Evolutionary conservation across 2,329 filamentous ascomycete species (phyloP).

Genomic region (Leptographium galeiforme): DNA sequence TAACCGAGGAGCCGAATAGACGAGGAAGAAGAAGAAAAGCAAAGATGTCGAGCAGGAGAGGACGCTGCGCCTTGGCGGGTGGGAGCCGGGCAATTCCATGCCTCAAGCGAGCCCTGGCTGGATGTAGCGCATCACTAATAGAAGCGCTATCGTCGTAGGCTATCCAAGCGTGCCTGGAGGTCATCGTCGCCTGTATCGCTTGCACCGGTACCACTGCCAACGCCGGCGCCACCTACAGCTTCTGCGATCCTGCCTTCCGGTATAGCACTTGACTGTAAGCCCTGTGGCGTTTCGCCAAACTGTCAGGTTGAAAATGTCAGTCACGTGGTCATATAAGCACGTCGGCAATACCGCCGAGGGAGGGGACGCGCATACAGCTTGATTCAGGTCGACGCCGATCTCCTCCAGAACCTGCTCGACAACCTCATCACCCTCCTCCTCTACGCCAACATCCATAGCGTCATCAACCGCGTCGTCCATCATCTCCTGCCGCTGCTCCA

Average conservation of each 20-base stretch:
- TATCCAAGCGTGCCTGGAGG: conserved; percentile 84
- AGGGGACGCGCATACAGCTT: conserved; percentile 46
- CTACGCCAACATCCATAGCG: conserved; percentile 76
- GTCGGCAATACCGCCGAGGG: background rate
- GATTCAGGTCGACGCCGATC: conserved; percentile 85
- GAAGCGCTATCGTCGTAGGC: conserved; percentile 46
- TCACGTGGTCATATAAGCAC: too few relatives aligned
- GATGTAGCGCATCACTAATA: background rate
- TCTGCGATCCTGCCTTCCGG: conserved; percentile 72
- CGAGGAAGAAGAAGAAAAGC: too few relatives aligned
- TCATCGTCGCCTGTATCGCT: conserved; percentile 69
- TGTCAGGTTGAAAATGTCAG: conserved; percentile 22
- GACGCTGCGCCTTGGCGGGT: too few relatives aligned
- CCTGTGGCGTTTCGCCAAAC: conserved; percentile 85
- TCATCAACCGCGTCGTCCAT: conserved; percentile 99
- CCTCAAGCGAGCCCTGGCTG: background rate
- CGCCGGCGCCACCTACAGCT: conserved; percentile 54
- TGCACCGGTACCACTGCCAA: conserved; percentile 31
- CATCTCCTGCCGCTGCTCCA: conserved; percentile 98
- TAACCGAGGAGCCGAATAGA: too few relatives aligned
- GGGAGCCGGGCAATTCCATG: too few relatives aligned
- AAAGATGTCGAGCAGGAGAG: too few relatives aligned
- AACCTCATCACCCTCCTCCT: conserved; percentile 93
- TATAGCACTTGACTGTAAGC: conserved; percentile 60
- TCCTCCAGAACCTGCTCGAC: conserved; percentile 95